Percentiles rank a stretch among this genome's conserved stretches.
phyloP scores from a whole-genome alignment of 306 rosid genomes.

The barrel medic (Medicago truncatula) region DNA sequence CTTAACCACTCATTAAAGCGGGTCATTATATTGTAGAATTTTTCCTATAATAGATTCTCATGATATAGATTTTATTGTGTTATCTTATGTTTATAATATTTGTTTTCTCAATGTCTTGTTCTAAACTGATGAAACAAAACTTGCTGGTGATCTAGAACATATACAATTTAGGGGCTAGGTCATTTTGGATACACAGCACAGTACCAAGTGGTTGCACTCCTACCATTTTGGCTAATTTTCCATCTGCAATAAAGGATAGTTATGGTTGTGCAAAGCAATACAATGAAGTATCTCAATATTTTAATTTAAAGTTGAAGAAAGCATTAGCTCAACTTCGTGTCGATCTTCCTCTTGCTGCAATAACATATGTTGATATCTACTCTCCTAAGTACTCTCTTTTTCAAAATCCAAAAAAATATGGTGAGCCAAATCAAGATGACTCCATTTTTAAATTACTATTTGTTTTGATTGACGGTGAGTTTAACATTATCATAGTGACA shows the following conservation, averaged over 20 bases:
- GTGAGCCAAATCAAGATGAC: conserved; percentile 41
- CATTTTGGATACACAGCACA: conserved; percentile 52
- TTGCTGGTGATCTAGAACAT: conserved; percentile 30
- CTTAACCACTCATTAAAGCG: too few species aligned
- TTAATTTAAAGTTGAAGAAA: conserved; percentile 60
- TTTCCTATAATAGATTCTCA: too few species aligned
- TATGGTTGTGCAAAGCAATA: conserved; percentile 59
- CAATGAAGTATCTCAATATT: conserved; percentile 62
- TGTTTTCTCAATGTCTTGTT: neutral
- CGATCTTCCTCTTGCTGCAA: conserved; percentile 56
- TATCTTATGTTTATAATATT: too few species aligned
- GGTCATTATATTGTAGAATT: too few species aligned
- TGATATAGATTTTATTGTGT: too few species aligned
- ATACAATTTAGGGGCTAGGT: conserved; percentile 46
- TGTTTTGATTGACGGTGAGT: neutral
- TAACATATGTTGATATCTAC: conserved; percentile 67
- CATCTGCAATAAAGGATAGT: conserved; percentile 33
- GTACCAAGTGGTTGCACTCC: conserved; percentile 53
- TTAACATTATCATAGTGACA: too few species aligned
- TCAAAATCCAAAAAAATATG: conserved; percentile 48
- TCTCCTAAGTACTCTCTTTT: conserved; percentile 48
- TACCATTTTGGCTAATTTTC: conserved; percentile 26
- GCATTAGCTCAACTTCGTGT: conserved; percentile 50
- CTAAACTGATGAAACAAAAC: neutral
- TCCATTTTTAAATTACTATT: neutral